Evolutionary conservation across 208 protist genomes (phyloP), one percentile per base, ranked within the genome.

Genomic region (Trypanosoma lewisi): DNA sequence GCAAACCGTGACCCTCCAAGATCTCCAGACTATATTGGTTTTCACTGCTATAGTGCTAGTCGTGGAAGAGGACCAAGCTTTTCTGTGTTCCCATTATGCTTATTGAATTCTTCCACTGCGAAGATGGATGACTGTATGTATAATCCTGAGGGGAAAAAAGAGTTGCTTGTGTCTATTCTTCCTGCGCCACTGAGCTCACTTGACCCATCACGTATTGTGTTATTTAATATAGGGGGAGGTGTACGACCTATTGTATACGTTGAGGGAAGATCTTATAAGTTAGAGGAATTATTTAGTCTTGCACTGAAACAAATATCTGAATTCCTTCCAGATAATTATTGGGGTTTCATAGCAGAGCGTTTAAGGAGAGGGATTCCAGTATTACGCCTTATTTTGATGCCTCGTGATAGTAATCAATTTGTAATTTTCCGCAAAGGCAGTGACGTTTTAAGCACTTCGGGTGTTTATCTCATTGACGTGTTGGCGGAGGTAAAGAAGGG

Each of bases 391-490:
- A 34, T 69, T 41, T 36, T n/a, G 2, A 19, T 60, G 45, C 6
- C 8, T 16, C 12, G 7, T 27, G 51, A n/a, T 8, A 19, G 7
- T 33, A 36, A 30, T 8, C 7, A 28, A n/a, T 9, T n/a, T 17
- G 52, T 42, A 23, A 39, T 47, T 30, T 8, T 9, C 19, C 25
- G 60, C 33, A 23, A 34, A 3, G 23, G 52, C 2, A 52, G 60
- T 28, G 27, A 2, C 1, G 25, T 69, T 23, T 49, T 48, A 21
- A 16, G 41, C 0, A 16, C 0, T 36, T 7, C 4, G 12, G 54
- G 39, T 45, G 6, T 41, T 50, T 69, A 52, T 55, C 17, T 71
- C 17, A 64, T 71, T 31, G 66, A 71, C 34, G 49, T 65, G 25
- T 47, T 71, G 9, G 23, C 42, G 16, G 55, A 63, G 19, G 28